Evolutionary conservation across 1,139 yeast species (phyloP).

Genomic region (Pichia cactophila): DNA sequence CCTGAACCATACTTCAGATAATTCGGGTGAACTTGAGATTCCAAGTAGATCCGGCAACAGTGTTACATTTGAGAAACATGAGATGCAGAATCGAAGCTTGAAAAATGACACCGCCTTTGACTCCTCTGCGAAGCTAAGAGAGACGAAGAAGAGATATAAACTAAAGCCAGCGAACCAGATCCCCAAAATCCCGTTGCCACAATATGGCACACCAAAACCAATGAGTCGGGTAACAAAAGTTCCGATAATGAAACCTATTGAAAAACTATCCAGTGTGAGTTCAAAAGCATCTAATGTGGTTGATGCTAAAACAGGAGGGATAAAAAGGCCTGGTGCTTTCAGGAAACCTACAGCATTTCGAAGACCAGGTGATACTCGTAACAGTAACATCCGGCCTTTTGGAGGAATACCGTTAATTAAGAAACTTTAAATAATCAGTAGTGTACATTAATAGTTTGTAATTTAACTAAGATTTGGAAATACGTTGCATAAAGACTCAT

Average conservation of each 20-base stretch:
- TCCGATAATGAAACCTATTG: constrained; percentile 6
- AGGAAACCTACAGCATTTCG: constrained; percentile 30
- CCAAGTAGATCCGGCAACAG: no score
- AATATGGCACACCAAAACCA: constrained; percentile 12
- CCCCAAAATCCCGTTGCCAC: constrained; percentile 12
- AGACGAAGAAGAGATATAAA: not conserved
- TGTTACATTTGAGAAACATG: no score
- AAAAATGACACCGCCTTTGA: not conserved
- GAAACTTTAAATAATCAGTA: constrained; percentile 1
- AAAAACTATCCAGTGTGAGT: constrained; percentile 8
- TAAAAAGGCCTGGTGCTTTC: constrained; percentile 12
- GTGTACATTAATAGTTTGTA: not conserved
- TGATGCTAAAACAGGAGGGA: not conserved
- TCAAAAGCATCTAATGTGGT: not conserved
- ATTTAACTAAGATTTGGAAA: no score
- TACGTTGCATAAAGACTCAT: no score
- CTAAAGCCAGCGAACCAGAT: not conserved
- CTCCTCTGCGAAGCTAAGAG: not conserved
- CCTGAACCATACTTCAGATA: no score
- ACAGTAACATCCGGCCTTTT: constrained; percentile 15
- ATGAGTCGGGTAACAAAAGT: not conserved
- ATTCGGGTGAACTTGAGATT: no score
- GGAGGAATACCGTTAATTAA: constrained; percentile 19
- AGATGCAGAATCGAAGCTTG: not conserved
- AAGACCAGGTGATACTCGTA: constrained; percentile 34